Evolutionary conservation across 129 eudicot species (phyloP).

Genomic region (Chrysanthemum seticuspe): DNA sequence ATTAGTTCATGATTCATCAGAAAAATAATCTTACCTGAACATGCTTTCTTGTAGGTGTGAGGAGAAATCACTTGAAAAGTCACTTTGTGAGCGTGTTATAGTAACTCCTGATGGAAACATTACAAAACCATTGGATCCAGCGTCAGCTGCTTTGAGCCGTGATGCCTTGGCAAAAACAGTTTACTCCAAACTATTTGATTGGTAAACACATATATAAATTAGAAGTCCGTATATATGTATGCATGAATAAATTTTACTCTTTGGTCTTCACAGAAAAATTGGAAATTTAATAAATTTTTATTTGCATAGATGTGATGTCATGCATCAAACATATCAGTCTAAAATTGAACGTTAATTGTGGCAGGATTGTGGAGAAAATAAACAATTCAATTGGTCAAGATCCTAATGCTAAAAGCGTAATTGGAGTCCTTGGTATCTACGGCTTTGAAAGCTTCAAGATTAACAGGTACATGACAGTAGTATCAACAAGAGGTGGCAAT

Average conservation of each 20-base stretch:
- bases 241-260: too few relatives aligned
- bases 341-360: background rate
- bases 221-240: background rate
- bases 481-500: too few relatives aligned
- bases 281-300: too few relatives aligned
- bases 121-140: slow-evolving; percentile 85
- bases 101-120: slow-evolving; percentile 99
- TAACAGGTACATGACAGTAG: slow-evolving; percentile 63
- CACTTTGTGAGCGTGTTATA: slow-evolving; percentile 90
- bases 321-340: background rate
- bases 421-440: background rate
- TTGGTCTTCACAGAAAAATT: too few relatives aligned
- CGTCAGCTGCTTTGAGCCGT: slow-evolving; percentile 78
- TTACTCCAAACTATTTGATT: slow-evolving; percentile 92
- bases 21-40: background rate
- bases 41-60: slow-evolving; percentile 58
- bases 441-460: slow-evolving; percentile 26
- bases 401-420: background rate
- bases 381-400: slow-evolving; percentile 36
- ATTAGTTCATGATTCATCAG: background rate
- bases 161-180: slow-evolving; percentile 96
- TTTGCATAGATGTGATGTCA: background rate
- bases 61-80: slow-evolving; percentile 71
- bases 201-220: slow-evolving; percentile 39
- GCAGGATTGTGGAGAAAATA: background rate